Conservation (phyloP, 2,329 filamentous ascomycete species). For the Aspergillus puulaauensis region DNA sequence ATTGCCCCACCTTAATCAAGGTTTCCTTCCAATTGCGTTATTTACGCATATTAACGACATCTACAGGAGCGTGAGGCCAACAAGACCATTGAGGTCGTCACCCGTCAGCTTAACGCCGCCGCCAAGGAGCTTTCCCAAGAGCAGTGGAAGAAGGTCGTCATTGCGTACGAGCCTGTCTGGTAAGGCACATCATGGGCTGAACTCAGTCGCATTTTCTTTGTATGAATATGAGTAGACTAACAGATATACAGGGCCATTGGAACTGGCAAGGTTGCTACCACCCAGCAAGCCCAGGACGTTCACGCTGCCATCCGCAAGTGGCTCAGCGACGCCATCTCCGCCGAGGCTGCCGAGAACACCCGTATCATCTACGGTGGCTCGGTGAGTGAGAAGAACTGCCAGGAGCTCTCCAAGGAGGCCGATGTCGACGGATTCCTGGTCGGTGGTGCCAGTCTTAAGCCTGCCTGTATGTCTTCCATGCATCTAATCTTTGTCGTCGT, state of each 20-base stretch:
- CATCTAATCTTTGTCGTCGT: constrained; percentile 14
- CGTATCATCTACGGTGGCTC: constrained; percentile 95
- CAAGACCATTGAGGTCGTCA: constrained; percentile 73
- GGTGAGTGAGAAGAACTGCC: constrained; percentile 98
- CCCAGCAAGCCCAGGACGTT: constrained; percentile 88
- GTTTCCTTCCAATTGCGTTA: constrained; percentile 11
- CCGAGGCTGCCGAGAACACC: constrained; percentile 78
- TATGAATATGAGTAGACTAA: constrained; percentile 2
- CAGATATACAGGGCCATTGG: constrained; percentile 61
- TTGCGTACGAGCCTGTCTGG: constrained; percentile 99
- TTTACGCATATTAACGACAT: constrained; percentile 8
- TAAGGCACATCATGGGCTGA: constrained; percentile 47
- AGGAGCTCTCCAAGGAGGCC: constrained; percentile 82
- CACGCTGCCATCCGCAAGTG: constrained; percentile 89
- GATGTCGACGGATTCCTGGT: constrained; percentile 99
- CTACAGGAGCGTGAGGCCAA: constrained; percentile 72
- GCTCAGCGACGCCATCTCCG: constrained; percentile 72
- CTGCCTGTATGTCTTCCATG: constrained; percentile 67
- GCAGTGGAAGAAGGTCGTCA: constrained; percentile 92
- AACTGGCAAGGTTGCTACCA: constrained; percentile 89
- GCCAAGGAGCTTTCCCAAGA: constrained; percentile 63
- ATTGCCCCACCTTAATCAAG: constrained; percentile 9
- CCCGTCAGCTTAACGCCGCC: constrained; percentile 79
- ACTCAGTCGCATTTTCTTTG: background rate
- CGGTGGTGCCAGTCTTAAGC: constrained; percentile 94